Conservation (phyloP, 2,329 filamentous ascomycete species). For the Alternaria infectoria region DNA sequence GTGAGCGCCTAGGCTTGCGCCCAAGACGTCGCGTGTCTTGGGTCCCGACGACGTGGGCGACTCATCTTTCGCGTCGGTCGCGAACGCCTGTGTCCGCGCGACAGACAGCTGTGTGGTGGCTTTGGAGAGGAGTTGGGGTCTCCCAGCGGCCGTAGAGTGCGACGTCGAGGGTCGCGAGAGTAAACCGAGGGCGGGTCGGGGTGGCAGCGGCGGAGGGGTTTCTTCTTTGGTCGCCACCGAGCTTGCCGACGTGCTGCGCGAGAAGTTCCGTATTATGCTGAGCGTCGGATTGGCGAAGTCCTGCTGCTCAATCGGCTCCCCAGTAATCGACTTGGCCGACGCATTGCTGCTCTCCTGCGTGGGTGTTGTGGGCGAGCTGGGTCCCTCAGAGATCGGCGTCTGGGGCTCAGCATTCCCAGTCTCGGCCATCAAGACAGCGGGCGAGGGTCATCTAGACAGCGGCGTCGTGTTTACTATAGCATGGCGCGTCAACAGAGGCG, state of each 20-base stretch:
- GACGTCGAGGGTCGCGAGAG: constrained; percentile 47
- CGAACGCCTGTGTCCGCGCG: constrained; percentile 76
- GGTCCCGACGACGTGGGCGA: constrained; percentile 41
- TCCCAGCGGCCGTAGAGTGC: constrained; percentile 50
- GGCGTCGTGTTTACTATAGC: constrained; percentile 2
- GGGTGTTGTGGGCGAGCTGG: constrained; percentile 41
- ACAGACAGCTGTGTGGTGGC: constrained; percentile 86
- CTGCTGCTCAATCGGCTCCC: constrained; percentile 31
- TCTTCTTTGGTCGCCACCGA: constrained; percentile 50
- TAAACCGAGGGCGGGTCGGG: constrained; percentile 52
- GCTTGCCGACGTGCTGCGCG: constrained; percentile 34
- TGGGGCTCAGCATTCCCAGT: constrained; percentile 34
- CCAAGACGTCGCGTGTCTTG: constrained; percentile 47
- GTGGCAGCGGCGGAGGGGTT: constrained; percentile 63
- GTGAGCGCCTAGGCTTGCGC: constrained; percentile 49
- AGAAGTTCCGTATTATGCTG: constrained; percentile 37
- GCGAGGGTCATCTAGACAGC: constrained; percentile 28
- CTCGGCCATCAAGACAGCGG: constrained; percentile 34
- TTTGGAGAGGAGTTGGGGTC: constrained; percentile 60
- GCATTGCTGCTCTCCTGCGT: constrained; percentile 44
- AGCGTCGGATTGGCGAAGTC: constrained; percentile 45
- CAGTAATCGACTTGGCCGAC: constrained; percentile 17
- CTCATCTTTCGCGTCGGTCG: constrained; percentile 55
- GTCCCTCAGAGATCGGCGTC: constrained; percentile 18
- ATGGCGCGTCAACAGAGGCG: constrained; percentile 6